Evolutionary conservation across 2,329 filamentous ascomycete species (phyloP).

Genomic region (Cryphonectria carpinicola): DNA sequence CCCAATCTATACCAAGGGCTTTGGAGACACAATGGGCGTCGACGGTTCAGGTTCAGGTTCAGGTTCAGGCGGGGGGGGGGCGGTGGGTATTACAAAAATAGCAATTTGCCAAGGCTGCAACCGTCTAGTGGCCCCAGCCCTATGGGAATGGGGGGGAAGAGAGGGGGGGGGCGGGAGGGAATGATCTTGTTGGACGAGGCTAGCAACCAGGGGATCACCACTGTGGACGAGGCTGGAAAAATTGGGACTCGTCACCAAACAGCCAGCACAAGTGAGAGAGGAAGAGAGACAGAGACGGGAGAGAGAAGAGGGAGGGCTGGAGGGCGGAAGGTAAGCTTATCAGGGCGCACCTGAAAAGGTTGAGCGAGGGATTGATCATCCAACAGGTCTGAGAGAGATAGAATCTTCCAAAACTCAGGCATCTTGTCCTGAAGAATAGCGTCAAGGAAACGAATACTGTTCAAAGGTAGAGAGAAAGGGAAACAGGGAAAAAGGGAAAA

Average conservation of each 20-base stretch:
- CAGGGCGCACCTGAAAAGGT: background rate
- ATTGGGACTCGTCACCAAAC: background rate
- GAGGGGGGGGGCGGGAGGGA: background rate
- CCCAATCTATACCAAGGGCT: background rate
- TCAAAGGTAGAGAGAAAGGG: background rate
- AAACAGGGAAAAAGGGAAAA: no score
- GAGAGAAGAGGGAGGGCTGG: no score
- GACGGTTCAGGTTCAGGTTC: background rate
- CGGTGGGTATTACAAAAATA: background rate
- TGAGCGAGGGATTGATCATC: background rate
- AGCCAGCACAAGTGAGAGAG: background rate
- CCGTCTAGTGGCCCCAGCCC: conserved; percentile 9
- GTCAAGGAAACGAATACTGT: background rate
- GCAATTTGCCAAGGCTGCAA: conserved; percentile 9
- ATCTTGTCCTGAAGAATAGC: background rate
- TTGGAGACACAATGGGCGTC: background rate
- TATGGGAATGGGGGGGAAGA: background rate
- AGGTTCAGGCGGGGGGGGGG: background rate
- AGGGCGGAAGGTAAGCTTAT: background rate
- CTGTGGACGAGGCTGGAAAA: background rate
- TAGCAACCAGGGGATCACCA: background rate
- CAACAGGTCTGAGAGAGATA: no score
- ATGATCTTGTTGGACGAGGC: background rate
- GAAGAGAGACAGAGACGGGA: no score
- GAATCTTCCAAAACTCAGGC: background rate